A percentile compares a stretch with the other conserved stretches of the same genome.
Conservation (phyloP, 2,329 filamentous ascomycete genomes). For the Sclerotinia trifoliorum region DNA sequence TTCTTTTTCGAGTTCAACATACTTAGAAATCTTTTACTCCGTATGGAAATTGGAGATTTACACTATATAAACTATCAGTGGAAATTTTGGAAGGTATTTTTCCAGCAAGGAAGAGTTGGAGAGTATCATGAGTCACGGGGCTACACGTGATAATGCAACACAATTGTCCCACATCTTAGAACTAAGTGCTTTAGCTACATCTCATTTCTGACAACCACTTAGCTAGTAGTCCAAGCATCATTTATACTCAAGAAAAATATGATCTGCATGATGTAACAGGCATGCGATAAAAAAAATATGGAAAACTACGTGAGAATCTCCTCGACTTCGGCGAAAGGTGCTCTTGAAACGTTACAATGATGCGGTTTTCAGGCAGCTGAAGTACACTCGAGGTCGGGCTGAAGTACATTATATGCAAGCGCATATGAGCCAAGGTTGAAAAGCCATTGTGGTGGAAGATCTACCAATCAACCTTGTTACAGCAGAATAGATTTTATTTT, state of each 20-base stretch:
- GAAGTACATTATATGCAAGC: background rate
- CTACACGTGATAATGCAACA: background rate
- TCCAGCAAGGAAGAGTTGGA: background rate
- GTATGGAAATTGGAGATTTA: too few relatives aligned
- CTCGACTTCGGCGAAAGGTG: background rate
- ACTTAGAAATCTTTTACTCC: too few relatives aligned
- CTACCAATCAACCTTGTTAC: background rate
- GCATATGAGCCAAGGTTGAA: background rate
- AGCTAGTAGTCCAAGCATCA: background rate
- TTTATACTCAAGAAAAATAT: background rate
- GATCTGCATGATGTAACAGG: rapidly evolving
- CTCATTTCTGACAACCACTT: background rate
- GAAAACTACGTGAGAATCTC: too few relatives aligned
- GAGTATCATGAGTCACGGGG: background rate
- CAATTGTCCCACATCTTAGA: background rate
- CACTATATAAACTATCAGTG: background rate
- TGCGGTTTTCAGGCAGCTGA: background rate
- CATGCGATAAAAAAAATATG: rapidly evolving
- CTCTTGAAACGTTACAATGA: background rate
- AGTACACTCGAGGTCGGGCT: background rate
- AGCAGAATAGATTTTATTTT: background rate
- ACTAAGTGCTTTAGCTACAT: background rate
- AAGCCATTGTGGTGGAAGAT: background rate
- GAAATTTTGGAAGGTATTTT: background rate
- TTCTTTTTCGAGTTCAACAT: background rate